phyloP scores from a whole-genome alignment of 345 rosid genomes.

The Gossypium australe region DNA sequence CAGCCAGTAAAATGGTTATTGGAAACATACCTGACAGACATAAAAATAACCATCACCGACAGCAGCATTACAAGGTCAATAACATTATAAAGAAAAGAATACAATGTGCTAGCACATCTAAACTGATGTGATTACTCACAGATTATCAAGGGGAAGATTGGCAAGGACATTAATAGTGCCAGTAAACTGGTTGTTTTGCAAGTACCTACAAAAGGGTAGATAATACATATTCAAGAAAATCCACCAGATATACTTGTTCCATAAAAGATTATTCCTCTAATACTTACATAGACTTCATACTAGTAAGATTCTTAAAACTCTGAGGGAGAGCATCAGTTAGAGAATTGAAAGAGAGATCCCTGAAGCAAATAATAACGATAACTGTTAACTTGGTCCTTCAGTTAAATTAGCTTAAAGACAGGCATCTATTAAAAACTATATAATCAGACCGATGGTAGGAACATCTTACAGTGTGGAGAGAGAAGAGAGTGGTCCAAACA shows the following conservation, averaged over 20 bases:
- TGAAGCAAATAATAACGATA: slow-evolving; percentile 30
- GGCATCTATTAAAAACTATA: neutral
- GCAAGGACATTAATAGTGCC: slow-evolving; percentile 82
- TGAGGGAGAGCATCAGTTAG: slow-evolving; percentile 66
- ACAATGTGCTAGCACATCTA: neutral
- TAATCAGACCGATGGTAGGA: neutral
- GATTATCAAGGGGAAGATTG: slow-evolving; percentile 62
- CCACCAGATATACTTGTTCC: slow-evolving; percentile 1
- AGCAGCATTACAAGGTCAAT: neutral
- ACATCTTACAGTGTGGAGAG: slow-evolving; percentile 72
- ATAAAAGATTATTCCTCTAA: slow-evolving; percentile 12
- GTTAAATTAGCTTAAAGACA: slow-evolving; percentile 10
- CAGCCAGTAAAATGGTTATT: slow-evolving; percentile 59
- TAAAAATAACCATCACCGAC: slow-evolving; percentile 9
- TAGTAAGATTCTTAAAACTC: slow-evolving; percentile 59
- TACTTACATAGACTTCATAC: slow-evolving; percentile 63
- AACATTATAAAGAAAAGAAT: neutral
- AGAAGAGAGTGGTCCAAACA: slow-evolving; percentile 69
- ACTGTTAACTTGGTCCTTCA: slow-evolving; percentile 3
- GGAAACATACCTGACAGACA: slow-evolving; percentile 36
- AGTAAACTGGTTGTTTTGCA: slow-evolving; percentile 86
- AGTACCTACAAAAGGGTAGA: slow-evolving; percentile 46
- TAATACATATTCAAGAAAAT: slow-evolving; percentile 11
- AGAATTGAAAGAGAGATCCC: slow-evolving; percentile 83
- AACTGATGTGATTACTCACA: slow-evolving; percentile 59